Evolutionary conservation across 75 land plant species (phyloP), one percentile per base, ranked within the genome.

Genomic region (Sequoia sempervirens): DNA sequence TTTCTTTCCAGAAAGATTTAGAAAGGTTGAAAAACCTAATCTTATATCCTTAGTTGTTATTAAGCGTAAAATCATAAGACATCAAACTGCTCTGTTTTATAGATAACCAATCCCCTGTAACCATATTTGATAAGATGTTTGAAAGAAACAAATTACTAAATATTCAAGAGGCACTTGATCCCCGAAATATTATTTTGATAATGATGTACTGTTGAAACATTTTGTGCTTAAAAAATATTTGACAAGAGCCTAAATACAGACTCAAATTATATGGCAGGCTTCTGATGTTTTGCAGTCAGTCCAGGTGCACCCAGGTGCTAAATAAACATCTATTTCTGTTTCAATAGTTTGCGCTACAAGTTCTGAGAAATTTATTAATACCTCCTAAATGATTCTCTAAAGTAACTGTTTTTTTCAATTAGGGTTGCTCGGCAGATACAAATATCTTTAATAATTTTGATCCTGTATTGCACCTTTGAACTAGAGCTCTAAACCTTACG

Each of bases 351-450:
- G 23, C 5, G 61, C 61, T 56, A 14, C 23, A 56, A 18, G 4
- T 56, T 56, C 23, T 56, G 18, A 54, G 58, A 56, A 56, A 1
- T 52, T 52, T 52, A 17, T 56, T 23, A 56, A 50, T 13, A 40
- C 68, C 20, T 20, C 88, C 23, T 93, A 69, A 72, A 92, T 90
- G 61, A 4, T 18, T 56, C 23, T 13, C 18, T 4, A 56, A 20
- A 18, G 0, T 56, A 50, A 11, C 23, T 1, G 4, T 0, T 13
- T 56, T 17, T 18, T 56, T 56, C 61, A 56, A 56, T 17, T 56
- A 56, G 61, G 61, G 61, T 20, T 17, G 61, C 61, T 17, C 61
- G 5, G 23, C 61, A 56, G 23, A 56, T 56, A 56, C 23, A 17
- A 34, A 18, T 56, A 6, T 61, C 28, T 61, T 61, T 26, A 61